Evolutionary conservation across 257 asterid genomes (phyloP).

Genomic region (Avicennia marina): DNA sequence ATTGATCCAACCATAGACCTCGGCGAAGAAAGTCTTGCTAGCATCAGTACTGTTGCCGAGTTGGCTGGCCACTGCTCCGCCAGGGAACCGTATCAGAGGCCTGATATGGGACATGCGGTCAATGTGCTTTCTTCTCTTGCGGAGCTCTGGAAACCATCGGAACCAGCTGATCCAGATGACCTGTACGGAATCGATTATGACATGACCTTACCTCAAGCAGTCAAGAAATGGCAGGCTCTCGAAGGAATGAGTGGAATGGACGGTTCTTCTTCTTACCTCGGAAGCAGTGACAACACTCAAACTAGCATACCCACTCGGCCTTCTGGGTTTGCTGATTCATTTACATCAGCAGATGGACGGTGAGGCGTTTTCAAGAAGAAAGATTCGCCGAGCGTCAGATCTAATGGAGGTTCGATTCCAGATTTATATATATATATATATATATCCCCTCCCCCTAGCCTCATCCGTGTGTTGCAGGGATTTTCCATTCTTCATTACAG

Average conservation of each 20-base stretch:
- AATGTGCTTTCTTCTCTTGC: slow-evolving; percentile 74
- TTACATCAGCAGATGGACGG: slow-evolving; percentile 67
- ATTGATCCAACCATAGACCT: slow-evolving; percentile 54
- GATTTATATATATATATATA: slow-evolving; percentile 5
- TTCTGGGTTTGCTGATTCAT: slow-evolving; percentile 70
- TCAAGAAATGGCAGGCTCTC: slow-evolving; percentile 82
- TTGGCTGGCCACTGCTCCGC: slow-evolving; percentile 80
- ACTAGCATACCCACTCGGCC: slow-evolving; percentile 73
- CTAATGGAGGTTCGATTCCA: slow-evolving; percentile 15
- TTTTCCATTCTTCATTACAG: slow-evolving; percentile 8
- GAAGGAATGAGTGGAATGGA: slow-evolving; percentile 69
- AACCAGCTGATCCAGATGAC: slow-evolving; percentile 64
- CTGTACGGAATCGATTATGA: slow-evolving; percentile 63
- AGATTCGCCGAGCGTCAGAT: not conserved
- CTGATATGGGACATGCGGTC: slow-evolving; percentile 77
- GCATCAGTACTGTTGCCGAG: slow-evolving; percentile 59
- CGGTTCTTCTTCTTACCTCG: slow-evolving; percentile 35
- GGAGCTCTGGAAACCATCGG: slow-evolving; percentile 78
- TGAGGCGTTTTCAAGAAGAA: slow-evolving; percentile 21
- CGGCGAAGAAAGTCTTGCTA: slow-evolving; percentile 50
- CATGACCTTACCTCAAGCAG: slow-evolving; percentile 71
- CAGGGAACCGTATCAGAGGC: slow-evolving; percentile 72
- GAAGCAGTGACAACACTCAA: slow-evolving; percentile 62
- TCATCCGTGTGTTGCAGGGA: not conserved
- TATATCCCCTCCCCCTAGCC: not conserved